phyloP scores from a whole-genome alignment of 768 basidiomycete species.

The Glaciozyma martinii region DNA sequence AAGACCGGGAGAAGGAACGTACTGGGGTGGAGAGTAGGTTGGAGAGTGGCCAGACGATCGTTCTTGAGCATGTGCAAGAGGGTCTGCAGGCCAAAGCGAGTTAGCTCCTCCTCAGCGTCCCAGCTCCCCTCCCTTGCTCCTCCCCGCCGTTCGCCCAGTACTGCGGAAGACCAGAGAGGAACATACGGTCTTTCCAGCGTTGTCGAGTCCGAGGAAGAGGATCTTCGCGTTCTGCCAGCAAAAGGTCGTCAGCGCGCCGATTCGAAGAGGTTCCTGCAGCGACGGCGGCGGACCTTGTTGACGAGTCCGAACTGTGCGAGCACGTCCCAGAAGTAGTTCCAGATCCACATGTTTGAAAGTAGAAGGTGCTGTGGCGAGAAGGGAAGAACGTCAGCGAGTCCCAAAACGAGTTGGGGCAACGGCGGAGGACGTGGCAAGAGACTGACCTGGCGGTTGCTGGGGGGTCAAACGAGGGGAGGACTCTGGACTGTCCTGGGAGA shows the following conservation, averaged over 20 bases:
- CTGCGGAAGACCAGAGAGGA: too few species aligned
- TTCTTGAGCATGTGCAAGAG: conserved; percentile 99
- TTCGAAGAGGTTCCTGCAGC: conserved; percentile 46
- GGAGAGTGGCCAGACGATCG: conserved; percentile 89
- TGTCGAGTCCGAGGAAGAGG: conserved; percentile 95
- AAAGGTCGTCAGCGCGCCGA: conserved; percentile 56
- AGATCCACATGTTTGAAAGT: conserved; percentile 59
- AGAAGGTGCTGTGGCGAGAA: background rate
- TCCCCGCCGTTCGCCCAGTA: background rate
- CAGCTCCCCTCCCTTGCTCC: too few species aligned
- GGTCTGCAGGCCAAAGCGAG: conserved; percentile 51
- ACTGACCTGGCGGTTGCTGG: background rate
- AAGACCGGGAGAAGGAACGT: conserved; percentile 35
- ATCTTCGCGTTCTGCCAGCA: conserved; percentile 84
- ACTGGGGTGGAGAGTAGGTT: conserved; percentile 98
- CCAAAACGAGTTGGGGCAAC: background rate
- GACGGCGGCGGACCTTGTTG: conserved; percentile 24
- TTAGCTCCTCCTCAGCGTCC: too few species aligned
- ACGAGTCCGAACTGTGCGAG: conserved; percentile 70
- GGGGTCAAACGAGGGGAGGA: too few species aligned
- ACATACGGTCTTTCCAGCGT: conserved; percentile 95
- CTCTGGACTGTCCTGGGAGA: too few species aligned
- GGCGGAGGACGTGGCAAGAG: background rate
- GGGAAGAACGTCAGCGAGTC: background rate
- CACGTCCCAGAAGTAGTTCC: conserved; percentile 96